These are phyloP conservation scores for Lichenothelia convexa DNA, from an alignment of 495 filamentous ascomycete species.

Conservation along the genomic window DNA sequence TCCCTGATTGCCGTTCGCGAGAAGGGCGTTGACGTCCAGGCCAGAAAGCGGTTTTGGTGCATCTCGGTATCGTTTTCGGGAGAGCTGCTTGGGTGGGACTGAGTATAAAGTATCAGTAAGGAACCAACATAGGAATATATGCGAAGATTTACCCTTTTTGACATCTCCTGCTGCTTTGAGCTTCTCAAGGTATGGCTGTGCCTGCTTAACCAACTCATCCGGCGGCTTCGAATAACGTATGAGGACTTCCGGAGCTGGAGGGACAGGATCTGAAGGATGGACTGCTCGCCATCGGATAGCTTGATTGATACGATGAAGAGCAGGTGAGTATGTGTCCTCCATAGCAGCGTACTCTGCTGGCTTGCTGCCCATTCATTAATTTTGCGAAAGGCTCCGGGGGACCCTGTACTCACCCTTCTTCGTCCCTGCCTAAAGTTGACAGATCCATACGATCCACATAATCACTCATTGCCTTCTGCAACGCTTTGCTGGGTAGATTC, in stretches of 20 bases:
- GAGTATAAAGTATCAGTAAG: constrained; percentile 14
- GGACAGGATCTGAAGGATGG: constrained; percentile 48
- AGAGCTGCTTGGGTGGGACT: constrained; percentile 75
- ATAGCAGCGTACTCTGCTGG: constrained; percentile 53
- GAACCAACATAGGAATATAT: not conserved
- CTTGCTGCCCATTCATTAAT: constrained; percentile 33
- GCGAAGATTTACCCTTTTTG: constrained; percentile 64
- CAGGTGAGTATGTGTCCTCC: constrained; percentile 77
- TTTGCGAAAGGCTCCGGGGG: not conserved
- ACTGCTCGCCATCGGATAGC: constrained; percentile 68
- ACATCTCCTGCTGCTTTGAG: constrained; percentile 57
- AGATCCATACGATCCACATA: constrained; percentile 94
- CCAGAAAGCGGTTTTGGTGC: constrained; percentile 74
- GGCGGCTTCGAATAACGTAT: constrained; percentile 61
- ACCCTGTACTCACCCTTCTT: constrained; percentile 44
- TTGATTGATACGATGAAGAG: constrained; percentile 76
- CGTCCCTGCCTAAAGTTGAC: constrained; percentile 39
- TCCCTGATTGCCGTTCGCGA: too few relatives aligned
- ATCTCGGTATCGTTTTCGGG: constrained; percentile 48
- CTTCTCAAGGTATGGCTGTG: constrained; percentile 34
- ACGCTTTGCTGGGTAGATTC: constrained; percentile 57
- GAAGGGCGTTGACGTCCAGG: constrained; percentile 66
- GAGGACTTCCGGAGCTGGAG: constrained; percentile 46
- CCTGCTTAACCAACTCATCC: constrained; percentile 37
- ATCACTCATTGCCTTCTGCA: constrained; percentile 65